Evolutionary conservation across 2,329 filamentous ascomycete species (phyloP).

Genomic region (Colletotrichum lindemuthianum): DNA sequence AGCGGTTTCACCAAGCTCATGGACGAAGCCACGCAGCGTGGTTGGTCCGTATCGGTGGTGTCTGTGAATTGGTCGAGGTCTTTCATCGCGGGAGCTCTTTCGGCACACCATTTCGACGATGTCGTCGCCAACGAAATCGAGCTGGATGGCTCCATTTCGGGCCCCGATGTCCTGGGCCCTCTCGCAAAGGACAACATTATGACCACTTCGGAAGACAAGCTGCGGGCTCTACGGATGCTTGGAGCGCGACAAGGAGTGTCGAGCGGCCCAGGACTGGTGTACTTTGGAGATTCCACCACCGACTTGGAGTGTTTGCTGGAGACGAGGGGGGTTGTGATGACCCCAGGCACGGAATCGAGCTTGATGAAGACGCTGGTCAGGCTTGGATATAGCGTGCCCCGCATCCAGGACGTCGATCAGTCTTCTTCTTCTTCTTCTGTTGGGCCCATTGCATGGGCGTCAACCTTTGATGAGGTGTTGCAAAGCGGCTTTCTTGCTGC

Average conservation of each 20-base stretch:
- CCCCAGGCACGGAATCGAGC: constrained; percentile 43
- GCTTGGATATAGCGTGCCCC: constrained; percentile 45
- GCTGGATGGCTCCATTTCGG: constrained; percentile 51
- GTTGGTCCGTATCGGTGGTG: constrained; percentile 55
- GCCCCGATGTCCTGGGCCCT: constrained; percentile 46
- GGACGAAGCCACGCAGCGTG: constrained; percentile 39
- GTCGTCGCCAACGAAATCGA: constrained; percentile 58
- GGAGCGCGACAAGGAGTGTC: constrained; percentile 33
- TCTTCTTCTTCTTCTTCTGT: constrained; percentile 17
- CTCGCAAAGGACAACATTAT: constrained; percentile 42
- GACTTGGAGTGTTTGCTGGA: constrained; percentile 64
- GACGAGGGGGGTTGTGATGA: constrained; percentile 58
- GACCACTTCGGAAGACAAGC: constrained; percentile 58
- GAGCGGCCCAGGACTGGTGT: constrained; percentile 49
- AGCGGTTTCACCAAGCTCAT: constrained; percentile 52
- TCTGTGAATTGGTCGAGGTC: constrained; percentile 63
- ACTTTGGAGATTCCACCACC: constrained; percentile 68
- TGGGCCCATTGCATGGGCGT: constrained; percentile 44
- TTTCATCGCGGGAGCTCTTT: constrained; percentile 58
- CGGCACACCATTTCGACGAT: constrained; percentile 40
- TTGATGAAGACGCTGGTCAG: constrained; percentile 39
- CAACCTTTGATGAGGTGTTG: constrained; percentile 42
- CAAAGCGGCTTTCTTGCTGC: constrained; percentile 12
- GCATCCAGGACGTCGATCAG: constrained; percentile 35
- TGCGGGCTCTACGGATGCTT: constrained; percentile 50